phyloP scores from a whole-genome alignment of 2,329 filamentous ascomycete genomes.

The Cladobotryum protrusum region DNA sequence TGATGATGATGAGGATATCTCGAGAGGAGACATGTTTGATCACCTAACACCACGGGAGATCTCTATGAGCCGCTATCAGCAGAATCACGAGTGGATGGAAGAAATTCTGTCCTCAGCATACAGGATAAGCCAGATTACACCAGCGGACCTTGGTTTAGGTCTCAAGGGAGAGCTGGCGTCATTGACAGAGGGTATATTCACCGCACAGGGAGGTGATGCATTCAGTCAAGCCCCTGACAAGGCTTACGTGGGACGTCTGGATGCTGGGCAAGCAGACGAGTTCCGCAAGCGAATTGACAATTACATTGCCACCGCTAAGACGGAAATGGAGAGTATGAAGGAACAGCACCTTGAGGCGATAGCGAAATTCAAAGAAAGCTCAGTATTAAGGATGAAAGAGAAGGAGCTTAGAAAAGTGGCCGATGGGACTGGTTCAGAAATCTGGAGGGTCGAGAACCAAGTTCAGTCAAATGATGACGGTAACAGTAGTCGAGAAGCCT shows the following conservation, averaged over 20 bases:
- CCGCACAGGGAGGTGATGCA: slow-evolving; percentile 51
- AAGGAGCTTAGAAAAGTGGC: slow-evolving; percentile 63
- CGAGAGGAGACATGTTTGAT: slow-evolving; percentile 83
- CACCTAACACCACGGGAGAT: slow-evolving; percentile 84
- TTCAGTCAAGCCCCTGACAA: slow-evolving; percentile 43
- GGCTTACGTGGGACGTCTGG: slow-evolving; percentile 57
- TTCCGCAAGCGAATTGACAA: slow-evolving; percentile 74
- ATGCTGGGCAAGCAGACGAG: slow-evolving; percentile 70
- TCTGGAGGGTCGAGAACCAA: slow-evolving; percentile 58
- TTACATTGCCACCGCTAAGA: slow-evolving; percentile 65
- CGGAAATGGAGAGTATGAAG: slow-evolving; percentile 81
- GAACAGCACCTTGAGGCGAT: slow-evolving; percentile 70
- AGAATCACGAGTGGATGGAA: slow-evolving; percentile 99
- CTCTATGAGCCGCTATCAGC: slow-evolving; percentile 77
- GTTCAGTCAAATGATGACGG: slow-evolving; percentile 46
- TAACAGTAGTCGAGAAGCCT: slow-evolving; percentile 25
- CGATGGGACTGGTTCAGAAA: slow-evolving; percentile 53
- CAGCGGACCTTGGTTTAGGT: slow-evolving; percentile 80
- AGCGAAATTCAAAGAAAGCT: slow-evolving; percentile 65
- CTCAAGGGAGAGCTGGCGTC: slow-evolving; percentile 74
- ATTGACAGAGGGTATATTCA: slow-evolving; percentile 80
- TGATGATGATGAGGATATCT: slow-evolving; percentile 87
- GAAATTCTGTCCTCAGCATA: slow-evolving; percentile 92
- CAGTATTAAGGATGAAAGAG: slow-evolving; percentile 67
- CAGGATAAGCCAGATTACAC: slow-evolving; percentile 74